Percentiles rank a stretch among this genome's conserved stretches.
These are phyloP conservation scores for Fusarium camptoceras DNA, from an alignment of 2,329 filamentous ascomycete species.

Conservation along the genomic window DNA sequence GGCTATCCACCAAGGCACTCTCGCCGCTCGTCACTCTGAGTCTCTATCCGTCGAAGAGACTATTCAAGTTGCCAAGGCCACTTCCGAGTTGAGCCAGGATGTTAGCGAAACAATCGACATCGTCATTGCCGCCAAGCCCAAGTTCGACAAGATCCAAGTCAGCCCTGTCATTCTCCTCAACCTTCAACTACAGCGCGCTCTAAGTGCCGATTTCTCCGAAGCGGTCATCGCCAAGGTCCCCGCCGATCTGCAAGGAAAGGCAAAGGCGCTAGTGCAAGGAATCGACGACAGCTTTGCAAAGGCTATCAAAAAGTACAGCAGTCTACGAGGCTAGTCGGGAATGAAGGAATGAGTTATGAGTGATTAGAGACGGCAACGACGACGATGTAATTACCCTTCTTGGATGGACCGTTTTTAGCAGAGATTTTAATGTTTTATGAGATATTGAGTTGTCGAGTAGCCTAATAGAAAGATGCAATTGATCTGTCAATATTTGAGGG, in stretches of 20 bases:
- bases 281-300: slow-evolving; percentile 55
- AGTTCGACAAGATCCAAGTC: slow-evolving; percentile 58
- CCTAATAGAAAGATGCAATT: slow-evolving; percentile 14
- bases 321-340: slow-evolving; percentile 15
- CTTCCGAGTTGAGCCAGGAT: slow-evolving; percentile 50
- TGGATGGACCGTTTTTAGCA: slow-evolving; percentile 23
- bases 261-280: slow-evolving; percentile 51
- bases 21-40: slow-evolving; percentile 52
- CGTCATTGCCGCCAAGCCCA: slow-evolving; percentile 55
- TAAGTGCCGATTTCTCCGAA: slow-evolving; percentile 53
- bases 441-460: slow-evolving; percentile 19
- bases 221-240: slow-evolving; percentile 58
- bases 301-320: slow-evolving; percentile 52
- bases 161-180: slow-evolving; percentile 58
- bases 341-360: slow-evolving; percentile 23
- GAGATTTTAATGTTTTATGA: slow-evolving; percentile 32
- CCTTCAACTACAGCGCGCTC: slow-evolving; percentile 55
- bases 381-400: slow-evolving; percentile 34
- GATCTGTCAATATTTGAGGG: slow-evolving; percentile 18
- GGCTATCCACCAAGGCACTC: slow-evolving; percentile 55
- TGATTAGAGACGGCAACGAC: slow-evolving; percentile 1
- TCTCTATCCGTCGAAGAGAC: slow-evolving; percentile 54
- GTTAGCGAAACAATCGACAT: slow-evolving; percentile 55
- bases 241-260: slow-evolving; percentile 47
- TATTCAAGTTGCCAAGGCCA: slow-evolving; percentile 54